phyloP scores from a whole-genome alignment of 2,329 filamentous ascomycete genomes.

The Bertia moriformis region DNA sequence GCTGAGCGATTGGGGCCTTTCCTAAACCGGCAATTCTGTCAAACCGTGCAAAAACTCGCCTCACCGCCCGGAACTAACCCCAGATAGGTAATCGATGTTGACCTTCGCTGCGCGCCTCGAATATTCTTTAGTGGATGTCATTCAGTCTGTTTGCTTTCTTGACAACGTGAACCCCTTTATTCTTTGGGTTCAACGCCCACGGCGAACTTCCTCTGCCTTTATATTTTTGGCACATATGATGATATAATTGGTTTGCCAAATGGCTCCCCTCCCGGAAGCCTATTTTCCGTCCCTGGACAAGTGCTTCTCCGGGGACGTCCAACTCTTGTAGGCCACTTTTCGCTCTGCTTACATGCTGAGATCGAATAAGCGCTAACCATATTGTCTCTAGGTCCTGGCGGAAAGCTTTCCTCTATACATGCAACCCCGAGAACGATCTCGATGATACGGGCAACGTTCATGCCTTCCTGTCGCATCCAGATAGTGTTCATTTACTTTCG shows the following conservation, averaged over 20 bases:
- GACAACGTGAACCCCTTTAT: background rate
- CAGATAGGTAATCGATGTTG: background rate
- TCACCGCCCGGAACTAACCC: background rate
- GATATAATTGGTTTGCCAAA: constrained; percentile 1
- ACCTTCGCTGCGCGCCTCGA: background rate
- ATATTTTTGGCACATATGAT: background rate
- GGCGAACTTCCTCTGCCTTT: background rate
- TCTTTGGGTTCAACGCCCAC: too few relatives aligned
- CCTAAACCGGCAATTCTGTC: background rate
- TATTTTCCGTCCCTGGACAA: constrained; percentile 1
- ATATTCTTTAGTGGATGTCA: background rate
- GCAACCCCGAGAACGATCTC: background rate
- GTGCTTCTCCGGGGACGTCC: constrained; percentile 1
- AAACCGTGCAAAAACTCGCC: background rate
- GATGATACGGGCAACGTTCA: background rate
- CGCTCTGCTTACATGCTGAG: too few relatives aligned
- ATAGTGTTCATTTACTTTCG: background rate
- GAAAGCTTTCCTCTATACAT: background rate
- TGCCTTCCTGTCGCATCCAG: background rate
- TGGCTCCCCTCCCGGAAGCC: constrained; percentile 1
- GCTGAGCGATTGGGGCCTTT: too few relatives aligned
- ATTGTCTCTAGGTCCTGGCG: background rate
- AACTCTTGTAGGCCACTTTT: background rate
- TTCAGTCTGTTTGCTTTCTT: background rate
- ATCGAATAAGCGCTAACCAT: too few relatives aligned